A percentile compares a stretch with the other conserved stretches of the same genome.
Evolutionary conservation across 208 protist genomes (phyloP).

Genomic region (Leishmania turanica): DNA sequence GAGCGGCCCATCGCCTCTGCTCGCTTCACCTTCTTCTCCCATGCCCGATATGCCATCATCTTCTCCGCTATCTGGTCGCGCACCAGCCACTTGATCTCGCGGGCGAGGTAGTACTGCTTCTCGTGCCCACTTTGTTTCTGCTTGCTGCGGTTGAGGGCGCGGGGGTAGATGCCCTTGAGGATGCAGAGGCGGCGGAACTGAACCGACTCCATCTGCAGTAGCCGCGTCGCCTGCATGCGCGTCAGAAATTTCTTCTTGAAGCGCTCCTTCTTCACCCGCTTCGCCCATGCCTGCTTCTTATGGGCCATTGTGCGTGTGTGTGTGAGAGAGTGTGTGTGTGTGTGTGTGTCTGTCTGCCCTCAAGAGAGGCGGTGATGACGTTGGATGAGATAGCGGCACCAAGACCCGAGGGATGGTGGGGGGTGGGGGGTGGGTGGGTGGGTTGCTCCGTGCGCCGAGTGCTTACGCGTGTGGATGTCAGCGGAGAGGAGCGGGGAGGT

Average conservation of each 20-base stretch:
- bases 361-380: neutral
- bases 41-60: conserved; percentile 95
- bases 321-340: neutral
- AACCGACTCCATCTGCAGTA: conserved; percentile 93
- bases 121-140: conserved; percentile 94
- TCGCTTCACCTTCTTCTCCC: conserved; percentile 93
- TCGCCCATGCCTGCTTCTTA: conserved; percentile 88
- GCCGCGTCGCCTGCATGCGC: conserved; percentile 91
- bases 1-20: conserved; percentile 74
- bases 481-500: neutral
- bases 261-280: conserved; percentile 90
- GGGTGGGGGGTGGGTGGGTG: too few species aligned
- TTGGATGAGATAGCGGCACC: neutral
- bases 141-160: conserved; percentile 94
- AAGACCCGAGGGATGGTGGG: neutral
- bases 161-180: conserved; percentile 99
- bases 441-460: neutral
- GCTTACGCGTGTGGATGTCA: neutral
- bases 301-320: conserved; percentile 51
- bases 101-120: conserved; percentile 98
- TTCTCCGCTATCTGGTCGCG: conserved; percentile 96
- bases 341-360: neutral
- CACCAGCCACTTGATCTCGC: conserved; percentile 98
- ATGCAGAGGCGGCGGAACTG: conserved; percentile 98
- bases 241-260: conserved; percentile 95